These are phyloP conservation scores for Ustilago bromivora DNA, from an alignment of 1,284 basidiomycete species.

Conservation along the genomic window DNA sequence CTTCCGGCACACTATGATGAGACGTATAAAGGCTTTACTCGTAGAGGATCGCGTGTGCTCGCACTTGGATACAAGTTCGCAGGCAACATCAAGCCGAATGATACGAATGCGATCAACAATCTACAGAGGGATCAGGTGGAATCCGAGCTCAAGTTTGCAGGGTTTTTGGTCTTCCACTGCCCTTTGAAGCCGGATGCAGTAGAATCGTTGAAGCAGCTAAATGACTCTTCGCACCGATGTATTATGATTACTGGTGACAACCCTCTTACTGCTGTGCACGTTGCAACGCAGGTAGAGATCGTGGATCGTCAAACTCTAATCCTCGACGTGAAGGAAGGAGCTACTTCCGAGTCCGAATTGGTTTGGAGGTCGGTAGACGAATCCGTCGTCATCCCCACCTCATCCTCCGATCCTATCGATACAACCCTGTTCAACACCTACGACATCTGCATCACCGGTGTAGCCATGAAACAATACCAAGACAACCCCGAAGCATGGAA, in stretches of 20 bases:
- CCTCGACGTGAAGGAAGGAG: conserved; percentile 62
- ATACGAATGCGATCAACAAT: conserved; percentile 50
- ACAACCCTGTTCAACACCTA: conserved; percentile 65
- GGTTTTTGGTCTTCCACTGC: conserved; percentile 69
- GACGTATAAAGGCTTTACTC: conserved; percentile 68
- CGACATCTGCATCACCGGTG: conserved; percentile 69
- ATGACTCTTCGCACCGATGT: conserved; percentile 68
- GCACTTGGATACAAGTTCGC: conserved; percentile 67
- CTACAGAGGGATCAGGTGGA: conserved; percentile 65
- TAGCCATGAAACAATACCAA: conserved; percentile 64
- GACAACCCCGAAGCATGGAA: conserved; percentile 55
- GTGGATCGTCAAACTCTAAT: conserved; percentile 67
- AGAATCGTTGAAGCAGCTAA: conserved; percentile 62
- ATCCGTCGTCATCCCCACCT: conserved; percentile 56
- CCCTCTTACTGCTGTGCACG: conserved; percentile 67
- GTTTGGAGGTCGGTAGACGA: conserved; percentile 66
- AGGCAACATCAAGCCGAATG: conserved; percentile 42
- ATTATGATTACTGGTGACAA: conserved; percentile 70
- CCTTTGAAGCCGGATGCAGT: conserved; percentile 68
- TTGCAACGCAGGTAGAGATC: conserved; percentile 68
- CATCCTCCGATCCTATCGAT: conserved; percentile 58
- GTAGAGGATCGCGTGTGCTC: conserved; percentile 66
- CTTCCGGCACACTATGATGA: conserved; percentile 67
- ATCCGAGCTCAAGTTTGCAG: conserved; percentile 61
- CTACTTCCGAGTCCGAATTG: conserved; percentile 56